Percentiles rank a stretch among this genome's conserved stretches.
Conservation (phyloP, 192 early-diverging fungal genomes). For the Chytriomyces hyalinus region DNA sequence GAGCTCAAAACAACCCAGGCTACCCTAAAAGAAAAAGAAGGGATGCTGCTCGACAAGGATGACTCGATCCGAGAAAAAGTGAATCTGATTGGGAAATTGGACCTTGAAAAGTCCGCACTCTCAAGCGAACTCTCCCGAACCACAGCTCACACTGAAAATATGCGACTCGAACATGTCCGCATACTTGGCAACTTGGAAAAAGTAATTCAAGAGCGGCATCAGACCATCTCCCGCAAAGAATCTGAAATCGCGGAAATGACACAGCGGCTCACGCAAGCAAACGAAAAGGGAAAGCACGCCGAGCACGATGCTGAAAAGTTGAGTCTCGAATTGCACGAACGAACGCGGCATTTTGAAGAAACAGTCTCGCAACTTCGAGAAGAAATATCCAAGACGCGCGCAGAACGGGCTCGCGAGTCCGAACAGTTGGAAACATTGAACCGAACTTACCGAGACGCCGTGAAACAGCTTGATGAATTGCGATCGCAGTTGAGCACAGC, state of each 20-base stretch:
- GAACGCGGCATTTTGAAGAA: slow-evolving; percentile 28
- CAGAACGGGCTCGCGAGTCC: slow-evolving; percentile 30
- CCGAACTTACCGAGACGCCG: slow-evolving; percentile 20
- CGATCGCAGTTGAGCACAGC: slow-evolving; percentile 16
- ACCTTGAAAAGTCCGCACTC: slow-evolving; percentile 30
- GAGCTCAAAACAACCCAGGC: slow-evolving; percentile 9
- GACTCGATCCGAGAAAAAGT: slow-evolving; percentile 26
- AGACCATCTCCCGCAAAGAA: slow-evolving; percentile 40
- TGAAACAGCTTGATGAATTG: slow-evolving; percentile 35
- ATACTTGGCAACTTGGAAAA: slow-evolving; percentile 36
- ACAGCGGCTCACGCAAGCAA: slow-evolving; percentile 38
- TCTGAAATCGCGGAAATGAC: slow-evolving; percentile 40
- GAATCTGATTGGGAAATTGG: slow-evolving; percentile 23
- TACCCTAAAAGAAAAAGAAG: slow-evolving; percentile 16
- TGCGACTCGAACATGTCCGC: slow-evolving; percentile 21
- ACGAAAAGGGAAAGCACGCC: slow-evolving; percentile 15
- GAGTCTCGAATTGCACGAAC: slow-evolving; percentile 3
- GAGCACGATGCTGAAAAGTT: slow-evolving; percentile 22
- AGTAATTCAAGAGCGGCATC: slow-evolving; percentile 45
- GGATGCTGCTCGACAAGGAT: slow-evolving; percentile 17
- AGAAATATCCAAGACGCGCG: slow-evolving; percentile 33
- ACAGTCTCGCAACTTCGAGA: slow-evolving; percentile 27
- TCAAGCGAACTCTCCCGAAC: slow-evolving; percentile 24
- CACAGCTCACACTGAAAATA: slow-evolving; percentile 21
- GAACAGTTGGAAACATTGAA: slow-evolving; percentile 32